Evolutionary conservation across 805 yeast species (phyloP).

Genomic region (Candida arabinofermentans): DNA sequence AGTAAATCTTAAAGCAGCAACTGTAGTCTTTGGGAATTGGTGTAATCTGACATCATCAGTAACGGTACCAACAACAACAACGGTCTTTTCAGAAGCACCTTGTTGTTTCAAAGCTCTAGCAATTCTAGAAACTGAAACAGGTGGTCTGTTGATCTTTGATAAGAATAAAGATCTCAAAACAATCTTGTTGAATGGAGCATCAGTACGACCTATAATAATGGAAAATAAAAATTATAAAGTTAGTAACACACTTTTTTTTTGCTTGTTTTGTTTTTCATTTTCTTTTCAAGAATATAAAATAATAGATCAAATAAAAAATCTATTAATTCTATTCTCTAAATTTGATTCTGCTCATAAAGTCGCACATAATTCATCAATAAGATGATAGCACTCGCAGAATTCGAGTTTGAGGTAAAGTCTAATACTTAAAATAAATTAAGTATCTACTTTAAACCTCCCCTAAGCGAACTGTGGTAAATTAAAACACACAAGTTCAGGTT

Average conservation of each 20-base stretch:
- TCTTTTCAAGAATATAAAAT: not conserved
- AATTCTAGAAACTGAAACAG: conserved; percentile 93
- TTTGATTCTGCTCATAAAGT: conserved; percentile 49
- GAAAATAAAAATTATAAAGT: conserved; percentile 23
- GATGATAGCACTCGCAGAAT: conserved; percentile 31
- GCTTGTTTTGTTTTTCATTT: conserved; percentile 2
- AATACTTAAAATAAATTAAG: not conserved
- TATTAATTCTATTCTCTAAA: conserved; percentile 10
- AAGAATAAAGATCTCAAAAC: conserved; percentile 91
- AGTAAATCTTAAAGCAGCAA: conserved; percentile 99
- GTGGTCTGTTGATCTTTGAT: conserved; percentile 99
- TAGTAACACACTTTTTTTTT: conserved; percentile 14
- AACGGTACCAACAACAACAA: conserved; percentile 99
- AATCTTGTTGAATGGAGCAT: conserved; percentile 98
- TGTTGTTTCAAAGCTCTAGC: conserved; percentile 74
- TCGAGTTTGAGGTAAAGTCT: conserved; percentile 2
- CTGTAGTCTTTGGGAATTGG: conserved; percentile 93
- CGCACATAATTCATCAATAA: conserved; percentile 27
- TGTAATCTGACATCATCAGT: conserved; percentile 95
- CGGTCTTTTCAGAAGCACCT: conserved; percentile 85
- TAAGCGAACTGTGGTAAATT: too few species aligned
- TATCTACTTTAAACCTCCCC: too few species aligned
- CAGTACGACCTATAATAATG: conserved; percentile 79
- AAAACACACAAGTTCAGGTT: too few species aligned
- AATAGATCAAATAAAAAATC: not conserved